Percentiles rank a stretch among this genome's conserved stretches.
Evolutionary conservation across 306 rosid species (phyloP).

Genomic region (Chamaecrista fasciculata): DNA sequence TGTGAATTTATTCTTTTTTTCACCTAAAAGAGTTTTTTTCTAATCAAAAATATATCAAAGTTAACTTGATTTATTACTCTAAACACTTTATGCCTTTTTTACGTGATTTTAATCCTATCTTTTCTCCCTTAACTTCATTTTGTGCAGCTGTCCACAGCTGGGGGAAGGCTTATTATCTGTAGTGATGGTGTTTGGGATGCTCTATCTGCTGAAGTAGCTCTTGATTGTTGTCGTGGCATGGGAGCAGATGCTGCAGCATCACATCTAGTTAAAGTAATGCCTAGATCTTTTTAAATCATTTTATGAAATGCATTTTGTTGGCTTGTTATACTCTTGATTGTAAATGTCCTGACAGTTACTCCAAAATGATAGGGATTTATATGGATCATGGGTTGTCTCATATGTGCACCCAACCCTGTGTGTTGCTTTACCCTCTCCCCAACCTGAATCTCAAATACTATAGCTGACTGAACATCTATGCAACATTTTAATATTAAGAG

Average conservation of each 20-base stretch:
- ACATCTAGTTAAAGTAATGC: constrained; percentile 82
- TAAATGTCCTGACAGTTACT: constrained; percentile 12
- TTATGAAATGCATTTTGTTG: constrained; percentile 18
- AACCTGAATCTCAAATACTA: too few relatives aligned
- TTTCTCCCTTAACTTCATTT: constrained; percentile 11
- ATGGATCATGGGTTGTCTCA: neutral
- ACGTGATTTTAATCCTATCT: constrained; percentile 1
- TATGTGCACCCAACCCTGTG: too few relatives aligned
- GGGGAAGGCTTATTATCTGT: constrained; percentile 92
- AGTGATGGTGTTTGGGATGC: constrained; percentile 99
- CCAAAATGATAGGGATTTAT: neutral
- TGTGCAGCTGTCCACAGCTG: constrained; percentile 79
- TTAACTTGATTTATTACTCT: constrained; percentile 4
- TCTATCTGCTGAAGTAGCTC: constrained; percentile 71
- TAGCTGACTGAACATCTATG: neutral
- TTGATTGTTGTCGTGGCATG: constrained; percentile 91
- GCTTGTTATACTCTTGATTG: constrained; percentile 1
- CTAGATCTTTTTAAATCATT: constrained; percentile 16
- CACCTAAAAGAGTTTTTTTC: neutral
- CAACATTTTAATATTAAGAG: neutral
- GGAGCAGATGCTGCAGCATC: constrained; percentile 78
- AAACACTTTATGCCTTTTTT: neutral
- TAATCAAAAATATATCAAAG: neutral
- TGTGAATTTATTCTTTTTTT: neutral
- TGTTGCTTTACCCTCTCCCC: too few relatives aligned